A percentile compares a stretch with the other conserved stretches of the same genome.
phyloP scores from a whole-genome alignment of 2,329 filamentous ascomycete genomes.

The Ophiostoma perfectum region DNA sequence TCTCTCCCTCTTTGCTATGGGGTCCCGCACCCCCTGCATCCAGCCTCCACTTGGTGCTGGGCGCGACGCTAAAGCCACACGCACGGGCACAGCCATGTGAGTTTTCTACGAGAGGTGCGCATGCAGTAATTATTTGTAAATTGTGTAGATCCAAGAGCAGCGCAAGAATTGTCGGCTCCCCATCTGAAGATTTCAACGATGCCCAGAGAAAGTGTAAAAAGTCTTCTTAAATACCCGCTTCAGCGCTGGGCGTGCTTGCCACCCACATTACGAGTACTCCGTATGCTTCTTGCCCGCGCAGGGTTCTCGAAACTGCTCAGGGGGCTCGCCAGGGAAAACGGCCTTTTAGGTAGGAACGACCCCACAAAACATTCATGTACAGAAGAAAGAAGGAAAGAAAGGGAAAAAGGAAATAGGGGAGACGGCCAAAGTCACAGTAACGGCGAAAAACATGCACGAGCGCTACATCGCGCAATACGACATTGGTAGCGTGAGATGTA shows the following conservation, averaged over 20 bases:
- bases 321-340: neutral
- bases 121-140: neutral
- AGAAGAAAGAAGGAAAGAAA: neutral
- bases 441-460: constrained; percentile 10
- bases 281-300: constrained; percentile 2
- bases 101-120: neutral
- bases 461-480: constrained; percentile 7
- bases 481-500: constrained; percentile 6
- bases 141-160: neutral
- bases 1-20: neutral
- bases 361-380: neutral
- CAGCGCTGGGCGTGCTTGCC: neutral
- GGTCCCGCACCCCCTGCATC: neutral
- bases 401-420: constrained; percentile 1
- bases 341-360: neutral
- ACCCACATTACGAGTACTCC: neutral
- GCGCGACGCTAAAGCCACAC: neutral
- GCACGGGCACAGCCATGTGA: constrained; percentile 6
- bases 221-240: neutral
- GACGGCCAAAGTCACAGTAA: neutral
- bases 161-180: neutral
- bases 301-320: neutral
- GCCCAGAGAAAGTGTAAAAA: neutral
- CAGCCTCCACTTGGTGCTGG: neutral
- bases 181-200: neutral